These are phyloP conservation scores for Calonectria hawksworthii DNA, from an alignment of 2,329 filamentous ascomycete genomes.

Conservation along the genomic window DNA sequence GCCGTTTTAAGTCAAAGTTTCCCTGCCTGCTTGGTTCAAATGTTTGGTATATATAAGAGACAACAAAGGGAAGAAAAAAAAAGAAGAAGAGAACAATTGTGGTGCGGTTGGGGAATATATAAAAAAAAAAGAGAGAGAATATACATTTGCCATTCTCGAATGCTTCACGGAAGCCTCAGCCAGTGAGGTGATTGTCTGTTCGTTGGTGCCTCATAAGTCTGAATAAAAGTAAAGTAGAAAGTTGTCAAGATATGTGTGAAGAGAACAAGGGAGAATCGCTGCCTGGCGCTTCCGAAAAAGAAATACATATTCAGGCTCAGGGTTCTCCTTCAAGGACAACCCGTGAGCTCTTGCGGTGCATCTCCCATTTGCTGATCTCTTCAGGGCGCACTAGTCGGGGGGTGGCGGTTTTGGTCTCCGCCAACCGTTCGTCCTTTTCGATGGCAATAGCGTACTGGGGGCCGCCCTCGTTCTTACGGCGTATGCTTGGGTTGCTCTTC, in stretches of 20 bases:
- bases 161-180: conserved; percentile 12
- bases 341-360: conserved; percentile 64
- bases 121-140: not conserved
- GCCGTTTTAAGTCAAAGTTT: conserved; percentile 36
- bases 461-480: conserved; percentile 32
- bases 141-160: not conserved
- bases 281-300: not conserved
- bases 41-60: not conserved
- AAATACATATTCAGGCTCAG: not conserved
- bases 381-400: conserved; percentile 61
- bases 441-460: conserved; percentile 35
- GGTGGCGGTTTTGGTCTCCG: conserved; percentile 57
- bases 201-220: conserved; percentile 3
- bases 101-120: not conserved
- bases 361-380: conserved; percentile 53
- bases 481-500: conserved; percentile 51
- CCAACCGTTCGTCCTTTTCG: conserved; percentile 48
- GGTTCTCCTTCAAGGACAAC: conserved; percentile 62
- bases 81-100: conserved; percentile 2
- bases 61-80: conserved; percentile 11
- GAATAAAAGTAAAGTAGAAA: conserved; percentile 11
- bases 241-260: not conserved
- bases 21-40: conserved; percentile 13
- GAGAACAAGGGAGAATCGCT: not conserved
- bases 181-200: conserved; percentile 22